Evolutionary conservation across 2,329 filamentous ascomycete species (phyloP), one percentile per base, ranked within the genome.

Genomic region (Neofusicoccum ribis): DNA sequence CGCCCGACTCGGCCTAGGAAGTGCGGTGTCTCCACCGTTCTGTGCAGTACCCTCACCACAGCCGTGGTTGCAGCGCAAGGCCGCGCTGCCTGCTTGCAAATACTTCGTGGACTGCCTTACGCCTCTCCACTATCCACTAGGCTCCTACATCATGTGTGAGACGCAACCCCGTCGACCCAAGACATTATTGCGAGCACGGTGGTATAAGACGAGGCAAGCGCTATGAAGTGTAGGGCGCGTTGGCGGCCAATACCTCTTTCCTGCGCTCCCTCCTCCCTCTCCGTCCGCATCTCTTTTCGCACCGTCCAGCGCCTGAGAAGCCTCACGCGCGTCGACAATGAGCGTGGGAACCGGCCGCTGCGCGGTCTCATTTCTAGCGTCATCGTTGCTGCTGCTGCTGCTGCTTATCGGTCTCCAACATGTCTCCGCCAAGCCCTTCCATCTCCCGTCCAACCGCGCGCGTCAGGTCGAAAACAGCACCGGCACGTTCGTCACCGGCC

Each of bases 401-500:
- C 12, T 62, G 5, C 17, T 50, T 46, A 31, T 41, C 37, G 23
- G 37, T 11, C 12, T 6, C 3, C 49, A 41, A 4, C 49, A 36
- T n/a, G 61, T 5, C 23, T 36, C 61, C 36, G 49, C 61, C 39
- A 63, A 63, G n/a, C 61, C 61, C 2, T 31, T 1, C 27, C 27
- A 31, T 7, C 27, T 31, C 27, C 49, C 54, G 5, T 37, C 31
- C 37, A 54, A 46, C 49, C 27, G 15, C 5, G 27, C 61, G 9
- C n/a, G 39, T 15, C 49, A 31, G 8, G 27, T 15, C 39, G 37
- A 44, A 31, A 51, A 62, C 43, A 47, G 39, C 27, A 41, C 43
- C 12, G 51, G 43, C 39, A 65, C 62, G 6, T 64, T 58, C 52
- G 11, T 65, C 36, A 43, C 34, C n/a, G 63, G 63, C 3, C 52